Percentiles rank a stretch among this genome's conserved stretches.
These are phyloP conservation scores for Apiospora phragmitis DNA, from an alignment of 2,329 filamentous ascomycete genomes.

Conservation along the genomic window DNA sequence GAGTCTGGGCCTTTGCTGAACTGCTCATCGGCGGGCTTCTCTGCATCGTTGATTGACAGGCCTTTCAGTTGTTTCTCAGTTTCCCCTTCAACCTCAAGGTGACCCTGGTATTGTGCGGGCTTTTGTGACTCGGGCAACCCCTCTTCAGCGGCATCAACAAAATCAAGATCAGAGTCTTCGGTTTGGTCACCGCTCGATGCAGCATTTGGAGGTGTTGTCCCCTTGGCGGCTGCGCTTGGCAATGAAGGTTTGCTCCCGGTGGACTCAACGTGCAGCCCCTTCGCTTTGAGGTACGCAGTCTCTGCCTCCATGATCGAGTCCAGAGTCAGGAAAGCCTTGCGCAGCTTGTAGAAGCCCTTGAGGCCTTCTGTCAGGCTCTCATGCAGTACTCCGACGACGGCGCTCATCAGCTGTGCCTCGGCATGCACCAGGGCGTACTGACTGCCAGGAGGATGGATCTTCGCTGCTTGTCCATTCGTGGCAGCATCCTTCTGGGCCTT, in stretches of 20 bases:
- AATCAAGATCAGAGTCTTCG: slow-evolving; percentile 47
- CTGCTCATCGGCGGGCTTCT: neutral
- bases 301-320: slow-evolving; percentile 79
- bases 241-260: slow-evolving; percentile 20
- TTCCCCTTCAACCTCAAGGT: slow-evolving; percentile 36
- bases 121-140: slow-evolving; percentile 44
- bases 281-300: slow-evolving; percentile 49
- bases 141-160: slow-evolving; percentile 60
- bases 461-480: slow-evolving; percentile 28
- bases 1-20: slow-evolving; percentile 52
- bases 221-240: slow-evolving; percentile 21
- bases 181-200: slow-evolving; percentile 39
- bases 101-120: slow-evolving; percentile 47
- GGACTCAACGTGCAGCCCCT: slow-evolving; percentile 27
- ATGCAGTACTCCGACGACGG: slow-evolving; percentile 84
- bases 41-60: slow-evolving; percentile 23
- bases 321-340: slow-evolving; percentile 83
- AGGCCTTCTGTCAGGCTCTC: slow-evolving; percentile 91
- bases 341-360: slow-evolving; percentile 87
- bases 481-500: slow-evolving; percentile 66
- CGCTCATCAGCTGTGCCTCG: slow-evolving; percentile 84
- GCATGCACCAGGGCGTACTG: slow-evolving; percentile 86
- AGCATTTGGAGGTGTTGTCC: slow-evolving; percentile 29
- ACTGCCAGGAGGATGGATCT: slow-evolving; percentile 77
- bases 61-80: slow-evolving; percentile 28